Evolutionary conservation across 192 early-diverging fungal species (phyloP), one percentile per base, ranked within the genome.

Genomic region (Pilaira anomala): DNA sequence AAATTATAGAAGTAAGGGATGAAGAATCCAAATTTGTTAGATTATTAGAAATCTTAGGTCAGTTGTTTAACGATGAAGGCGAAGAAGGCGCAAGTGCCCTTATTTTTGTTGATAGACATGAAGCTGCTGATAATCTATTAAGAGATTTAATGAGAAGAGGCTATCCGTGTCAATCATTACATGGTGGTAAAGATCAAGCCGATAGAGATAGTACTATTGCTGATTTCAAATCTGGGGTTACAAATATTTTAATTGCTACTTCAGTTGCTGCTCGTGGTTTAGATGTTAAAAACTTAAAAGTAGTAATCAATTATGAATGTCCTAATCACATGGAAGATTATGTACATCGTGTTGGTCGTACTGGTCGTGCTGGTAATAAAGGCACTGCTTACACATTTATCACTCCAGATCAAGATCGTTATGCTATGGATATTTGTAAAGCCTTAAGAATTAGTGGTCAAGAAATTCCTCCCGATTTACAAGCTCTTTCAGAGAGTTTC

Each of bases 311-410:
- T 73, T 98, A 91, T 63, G 97, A 99, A 63, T 91, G 92, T 48
- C 97, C 97, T 8, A 94, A 95, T 76, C 93, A 99, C 57, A 91
- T 95, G 85, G 97, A 99, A 63, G 97, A 99, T 55, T 93, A 98
- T 75, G 93, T 99, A 2, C 97, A 99, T 75, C 93, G 97, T 45
- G 94, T 97, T 16, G 97, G 97, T 6, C 83, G 97, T 40, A 99
- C 97, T 0, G 97, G 97, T 33, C 90, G 97, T 48, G 97, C 97
- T 0, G 97, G 97, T 51, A 94, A 97, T 74, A 98, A 93, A 69
- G 97, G 97, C 46, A 92, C 91, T 6, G 95, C 97, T 0, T 96
- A 91, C 65, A 97, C 97, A 0, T 99, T 98, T 68, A 89, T 99
- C 58, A 91, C 91, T 1, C 91, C 91, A 6, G 91, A 95, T 36